These are phyloP conservation scores for Larix kaempferi DNA, from an alignment of 75 land plant genomes.

Conservation along the genomic window DNA sequence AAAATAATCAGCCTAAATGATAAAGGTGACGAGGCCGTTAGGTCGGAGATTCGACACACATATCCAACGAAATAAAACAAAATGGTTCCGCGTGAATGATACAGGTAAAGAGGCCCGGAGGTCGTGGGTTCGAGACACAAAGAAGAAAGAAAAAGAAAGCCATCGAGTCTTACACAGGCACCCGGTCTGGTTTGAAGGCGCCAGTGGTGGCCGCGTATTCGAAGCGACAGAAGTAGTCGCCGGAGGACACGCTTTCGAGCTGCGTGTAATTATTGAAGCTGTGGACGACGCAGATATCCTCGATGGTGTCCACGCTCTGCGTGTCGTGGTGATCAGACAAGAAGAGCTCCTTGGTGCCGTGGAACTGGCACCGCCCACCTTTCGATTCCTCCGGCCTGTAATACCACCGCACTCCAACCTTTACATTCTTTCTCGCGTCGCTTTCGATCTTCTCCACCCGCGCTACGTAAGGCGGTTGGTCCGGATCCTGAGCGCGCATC, in stretches of 20 bases:
- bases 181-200: slow-evolving; percentile 70
- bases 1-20: not conserved
- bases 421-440: slow-evolving; percentile 56
- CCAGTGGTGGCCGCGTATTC: slow-evolving; percentile 80
- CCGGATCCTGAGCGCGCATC: slow-evolving; percentile 60
- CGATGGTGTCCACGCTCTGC: slow-evolving; percentile 69
- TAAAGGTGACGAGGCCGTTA: not conserved
- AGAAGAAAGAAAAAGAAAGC: not conserved
- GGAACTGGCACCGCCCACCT: slow-evolving; percentile 74
- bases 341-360: slow-evolving; percentile 80
- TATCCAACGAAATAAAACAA: not conserved
- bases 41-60: not conserved
- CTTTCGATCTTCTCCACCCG: slow-evolving; percentile 64
- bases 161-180: slow-evolving; percentile 64
- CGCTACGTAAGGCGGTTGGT: slow-evolving; percentile 58
- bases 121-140: not conserved
- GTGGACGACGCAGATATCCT: slow-evolving; percentile 65
- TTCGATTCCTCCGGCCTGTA: slow-evolving; percentile 83
- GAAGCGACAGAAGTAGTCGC: slow-evolving; percentile 74
- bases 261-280: slow-evolving; percentile 71
- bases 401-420: slow-evolving; percentile 78
- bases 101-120: not conserved
- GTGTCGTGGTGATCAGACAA: slow-evolving; percentile 72
- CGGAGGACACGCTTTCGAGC: slow-evolving; percentile 64
- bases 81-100: no score